These are phyloP conservation scores for Zygosaccharomyces rouxii DNA, from an alignment of 805 yeast species.

Conservation along the genomic window DNA sequence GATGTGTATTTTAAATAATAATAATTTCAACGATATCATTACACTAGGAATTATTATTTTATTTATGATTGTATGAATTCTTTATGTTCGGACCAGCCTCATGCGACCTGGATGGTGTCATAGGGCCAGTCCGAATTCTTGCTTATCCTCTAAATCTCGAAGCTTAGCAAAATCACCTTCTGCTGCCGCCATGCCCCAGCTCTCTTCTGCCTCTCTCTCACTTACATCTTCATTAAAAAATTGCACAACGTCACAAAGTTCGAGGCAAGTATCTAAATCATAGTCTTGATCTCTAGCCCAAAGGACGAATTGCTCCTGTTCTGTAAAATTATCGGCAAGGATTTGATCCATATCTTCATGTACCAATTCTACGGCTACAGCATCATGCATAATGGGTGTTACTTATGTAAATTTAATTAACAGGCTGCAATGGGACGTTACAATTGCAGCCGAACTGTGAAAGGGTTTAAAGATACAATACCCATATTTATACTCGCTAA, in stretches of 20 bases:
- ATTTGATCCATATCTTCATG: slow-evolving; percentile 9
- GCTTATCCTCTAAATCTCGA: background rate
- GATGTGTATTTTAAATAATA: slow-evolving; percentile 4
- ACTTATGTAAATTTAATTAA: background rate
- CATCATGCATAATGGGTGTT: slow-evolving; percentile 6
- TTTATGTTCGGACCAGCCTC: no score
- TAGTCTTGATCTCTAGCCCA: slow-evolving; percentile 14
- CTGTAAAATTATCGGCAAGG: slow-evolving; percentile 12
- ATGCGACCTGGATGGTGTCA: no score
- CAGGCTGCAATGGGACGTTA: background rate
- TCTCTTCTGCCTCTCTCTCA: slow-evolving; percentile 2
- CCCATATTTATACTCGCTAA: background rate
- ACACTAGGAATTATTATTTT: background rate
- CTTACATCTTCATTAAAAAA: slow-evolving; percentile 8
- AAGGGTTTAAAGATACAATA: background rate
- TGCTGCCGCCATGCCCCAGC: background rate
- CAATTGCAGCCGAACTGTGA: background rate
- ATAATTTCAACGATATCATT: background rate
- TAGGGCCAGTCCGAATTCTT: background rate
- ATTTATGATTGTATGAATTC: background rate
- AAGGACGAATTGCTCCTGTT: slow-evolving; percentile 13
- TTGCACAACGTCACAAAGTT: slow-evolving; percentile 13
- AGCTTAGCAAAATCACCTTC: slow-evolving; percentile 4
- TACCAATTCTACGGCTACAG: slow-evolving; percentile 12
- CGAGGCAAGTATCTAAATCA: slow-evolving; percentile 15